Evolutionary conservation across 306 rosid genomes (phyloP), one percentile per base, ranked within the genome.

Genomic region (Fragaria vesca): DNA sequence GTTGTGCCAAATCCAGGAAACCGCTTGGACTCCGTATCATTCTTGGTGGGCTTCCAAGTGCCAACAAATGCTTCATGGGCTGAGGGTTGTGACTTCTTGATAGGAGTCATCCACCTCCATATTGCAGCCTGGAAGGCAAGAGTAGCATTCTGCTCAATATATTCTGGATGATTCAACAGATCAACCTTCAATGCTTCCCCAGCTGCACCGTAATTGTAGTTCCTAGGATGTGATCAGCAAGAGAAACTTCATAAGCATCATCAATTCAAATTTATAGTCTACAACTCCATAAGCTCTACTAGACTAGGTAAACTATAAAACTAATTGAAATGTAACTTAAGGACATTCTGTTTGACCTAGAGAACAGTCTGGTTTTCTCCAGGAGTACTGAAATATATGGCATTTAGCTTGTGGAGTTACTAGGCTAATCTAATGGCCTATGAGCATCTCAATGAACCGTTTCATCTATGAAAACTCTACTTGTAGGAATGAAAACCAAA

Each of bases 121-220:
- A 95, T 88, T 32, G 98, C 99, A 48, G 99, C 90, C 88, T 88
- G 97, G 90, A 95, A 93, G 45, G 89, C 99, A 8, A 95, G 82
- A 76, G 99, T 95, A 51, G 99, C 99, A 43, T 95, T 95, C 89
- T 93, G 97, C 90, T 93, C 99, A 6, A 95, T 48, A 84, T 88
- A 95, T 84, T 95, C 99, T 30, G 99, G 99, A 81, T 93, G 97
- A 62, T 69, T 80, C 78, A 95, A 86, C 65, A 95, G 85, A 83
- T 95, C 89, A 38, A 76, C 79, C 80, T 93, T 85, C 89, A 95
- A 82, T 26, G 85, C 91, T 16, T 93, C 89, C 70, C 97, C 99
- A 75, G 76, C 48, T 28, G 88, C 86, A 45, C 99, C 99, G 24
- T 95, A 95, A 62, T 95, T 95, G 90, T 76, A 93, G 91, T 95